phyloP scores from a whole-genome alignment of 768 basidiomycete species.

The Hysterangium stoloniferum region DNA sequence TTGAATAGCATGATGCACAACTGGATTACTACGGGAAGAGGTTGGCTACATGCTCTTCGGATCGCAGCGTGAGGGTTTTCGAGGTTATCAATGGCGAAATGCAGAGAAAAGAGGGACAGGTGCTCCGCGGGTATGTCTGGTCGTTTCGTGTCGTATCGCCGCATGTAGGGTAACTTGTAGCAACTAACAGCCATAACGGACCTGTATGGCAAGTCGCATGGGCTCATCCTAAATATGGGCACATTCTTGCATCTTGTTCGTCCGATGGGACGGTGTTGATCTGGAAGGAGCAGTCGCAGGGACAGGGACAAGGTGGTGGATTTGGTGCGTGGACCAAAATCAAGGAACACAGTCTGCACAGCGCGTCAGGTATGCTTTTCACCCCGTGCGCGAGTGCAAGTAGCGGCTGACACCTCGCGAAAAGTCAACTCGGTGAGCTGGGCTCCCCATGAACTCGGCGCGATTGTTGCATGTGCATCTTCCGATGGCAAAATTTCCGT shows the following conservation, averaged over 20 bases:
- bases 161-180: no score
- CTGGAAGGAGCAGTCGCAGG: slow-evolving; percentile 80
- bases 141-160: background rate
- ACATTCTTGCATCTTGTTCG: slow-evolving; percentile 95
- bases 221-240: slow-evolving; percentile 97
- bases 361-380: slow-evolving; percentile 84
- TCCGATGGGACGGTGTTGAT: slow-evolving; percentile 98
- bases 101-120: slow-evolving; percentile 52
- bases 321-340: slow-evolving; percentile 82
- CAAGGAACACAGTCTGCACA: slow-evolving; percentile 92
- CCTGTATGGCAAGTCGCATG: slow-evolving; percentile 98
- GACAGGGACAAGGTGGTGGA: slow-evolving; percentile 39
- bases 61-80: slow-evolving; percentile 91
- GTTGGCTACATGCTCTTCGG: slow-evolving; percentile 93
- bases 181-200: slow-evolving; percentile 69
- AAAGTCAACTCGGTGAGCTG: slow-evolving; percentile 95
- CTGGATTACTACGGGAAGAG: slow-evolving; percentile 97
- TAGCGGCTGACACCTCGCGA: no score
- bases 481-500: slow-evolving; percentile 97
- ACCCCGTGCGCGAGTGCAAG: no score
- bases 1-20: slow-evolving; percentile 96
- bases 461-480: slow-evolving; percentile 93
- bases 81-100: slow-evolving; percentile 87
- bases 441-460: slow-evolving; percentile 98
- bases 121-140: slow-evolving; percentile 60